Percentiles rank a stretch among this genome's conserved stretches.
These are phyloP conservation scores for Syzygium malaccense DNA, from an alignment of 441 rosid genomes.

Conservation along the genomic window DNA sequence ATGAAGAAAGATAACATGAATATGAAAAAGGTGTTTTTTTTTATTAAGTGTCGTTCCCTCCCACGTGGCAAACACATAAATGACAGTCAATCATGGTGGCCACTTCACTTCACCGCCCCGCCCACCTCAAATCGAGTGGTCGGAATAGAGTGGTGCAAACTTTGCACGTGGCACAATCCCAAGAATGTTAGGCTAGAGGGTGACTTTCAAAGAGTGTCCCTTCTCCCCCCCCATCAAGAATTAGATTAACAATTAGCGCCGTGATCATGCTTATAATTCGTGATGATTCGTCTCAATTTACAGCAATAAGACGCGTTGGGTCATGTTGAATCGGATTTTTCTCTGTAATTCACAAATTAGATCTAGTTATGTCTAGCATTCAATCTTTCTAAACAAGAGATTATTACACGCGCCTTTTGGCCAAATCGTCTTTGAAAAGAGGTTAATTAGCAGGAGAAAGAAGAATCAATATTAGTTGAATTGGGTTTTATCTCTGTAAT, in stretches of 20 bases:
- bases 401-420: neutral
- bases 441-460: neutral
- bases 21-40: too few relatives aligned
- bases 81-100: neutral
- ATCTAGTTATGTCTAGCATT: rapidly evolving
- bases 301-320: rapidly evolving
- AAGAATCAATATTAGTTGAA: neutral
- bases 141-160: neutral
- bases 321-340: neutral
- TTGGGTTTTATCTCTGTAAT: too few relatives aligned
- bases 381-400: rapidly evolving
- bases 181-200: neutral
- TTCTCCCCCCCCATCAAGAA: neutral
- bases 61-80: neutral
- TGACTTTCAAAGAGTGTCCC: neutral
- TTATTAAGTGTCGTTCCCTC: neutral
- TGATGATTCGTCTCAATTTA: rapidly evolving
- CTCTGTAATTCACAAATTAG: neutral
- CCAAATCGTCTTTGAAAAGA: neutral
- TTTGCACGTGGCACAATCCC: neutral
- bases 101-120: neutral
- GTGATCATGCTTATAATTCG: neutral
- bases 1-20: neutral
- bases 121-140: neutral
- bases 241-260: neutral